These are phyloP conservation scores for Penicillium sp. DNA, from an alignment of 2,329 filamentous ascomycete genomes.

Conservation along the genomic window DNA sequence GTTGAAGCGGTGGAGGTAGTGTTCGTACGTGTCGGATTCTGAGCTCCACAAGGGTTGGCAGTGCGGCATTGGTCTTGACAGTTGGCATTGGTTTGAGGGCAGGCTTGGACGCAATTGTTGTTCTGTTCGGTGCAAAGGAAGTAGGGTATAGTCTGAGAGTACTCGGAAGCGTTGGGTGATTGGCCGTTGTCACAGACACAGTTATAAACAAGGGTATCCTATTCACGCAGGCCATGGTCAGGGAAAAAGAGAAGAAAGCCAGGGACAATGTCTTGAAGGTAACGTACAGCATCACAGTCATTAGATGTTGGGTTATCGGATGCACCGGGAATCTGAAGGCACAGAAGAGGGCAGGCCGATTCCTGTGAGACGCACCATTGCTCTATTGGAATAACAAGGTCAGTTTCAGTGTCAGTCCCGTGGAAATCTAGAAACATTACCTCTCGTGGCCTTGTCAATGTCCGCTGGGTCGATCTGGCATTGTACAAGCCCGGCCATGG, in stretches of 20 bases:
- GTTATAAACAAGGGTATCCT: slow-evolving; percentile 56
- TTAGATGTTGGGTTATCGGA: slow-evolving; percentile 42
- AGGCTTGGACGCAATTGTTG: slow-evolving; percentile 60
- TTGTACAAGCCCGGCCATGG: slow-evolving; percentile 35
- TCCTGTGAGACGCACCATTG: slow-evolving; percentile 51
- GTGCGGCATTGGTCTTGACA: slow-evolving; percentile 59
- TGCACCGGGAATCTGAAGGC: slow-evolving; percentile 46
- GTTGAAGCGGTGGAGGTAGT: slow-evolving; percentile 50
- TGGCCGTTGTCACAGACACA: slow-evolving; percentile 62
- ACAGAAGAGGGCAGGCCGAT: slow-evolving; percentile 51
- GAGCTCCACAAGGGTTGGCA: slow-evolving; percentile 66
- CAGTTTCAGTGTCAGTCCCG: not conserved
- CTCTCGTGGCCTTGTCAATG: slow-evolving; percentile 41
- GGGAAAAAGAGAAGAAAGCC: not conserved
- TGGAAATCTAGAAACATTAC: slow-evolving; percentile 30
- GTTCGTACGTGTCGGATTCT: slow-evolving; percentile 60
- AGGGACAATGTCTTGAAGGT: slow-evolving; percentile 9
- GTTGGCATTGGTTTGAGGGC: slow-evolving; percentile 49
- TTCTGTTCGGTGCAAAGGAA: slow-evolving; percentile 64
- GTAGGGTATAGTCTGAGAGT: slow-evolving; percentile 67
- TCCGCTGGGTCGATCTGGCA: slow-evolving; percentile 47
- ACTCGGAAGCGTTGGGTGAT: slow-evolving; percentile 64
- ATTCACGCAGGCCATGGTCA: slow-evolving; percentile 14
- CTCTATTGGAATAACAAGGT: slow-evolving; percentile 32
- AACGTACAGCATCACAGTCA: slow-evolving; percentile 46